Conservation (phyloP, 805 yeast genomes). For the Metschnikowia noctiluminum region DNA sequence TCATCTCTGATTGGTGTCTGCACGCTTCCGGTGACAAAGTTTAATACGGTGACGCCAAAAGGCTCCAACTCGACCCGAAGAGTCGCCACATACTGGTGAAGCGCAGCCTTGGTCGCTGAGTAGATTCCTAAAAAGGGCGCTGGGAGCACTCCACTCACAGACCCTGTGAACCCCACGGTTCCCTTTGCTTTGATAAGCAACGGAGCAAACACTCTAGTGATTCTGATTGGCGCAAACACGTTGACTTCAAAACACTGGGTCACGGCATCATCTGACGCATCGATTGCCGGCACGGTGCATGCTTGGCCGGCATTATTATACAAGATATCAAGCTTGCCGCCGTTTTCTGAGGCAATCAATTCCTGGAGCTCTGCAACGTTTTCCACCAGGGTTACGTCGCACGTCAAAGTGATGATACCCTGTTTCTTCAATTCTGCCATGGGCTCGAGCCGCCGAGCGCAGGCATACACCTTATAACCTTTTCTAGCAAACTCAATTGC, state of each 20-base stretch:
- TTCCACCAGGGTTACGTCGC: conserved; percentile 56
- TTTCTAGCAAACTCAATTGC: conserved; percentile 45
- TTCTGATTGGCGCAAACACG: conserved; percentile 64
- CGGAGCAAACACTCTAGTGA: conserved; percentile 54
- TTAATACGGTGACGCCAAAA: conserved; percentile 66
- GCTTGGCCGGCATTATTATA: conserved; percentile 77
- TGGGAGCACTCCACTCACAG: conserved; percentile 59
- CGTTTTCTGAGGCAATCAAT: conserved; percentile 40
- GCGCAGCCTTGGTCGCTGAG: conserved; percentile 69
- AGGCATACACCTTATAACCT: conserved; percentile 63
- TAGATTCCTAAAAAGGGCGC: conserved; percentile 70
- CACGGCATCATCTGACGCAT: conserved; percentile 53
- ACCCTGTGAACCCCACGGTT: conserved; percentile 70
- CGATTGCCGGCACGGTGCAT: conserved; percentile 67
- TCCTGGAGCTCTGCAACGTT: conserved; percentile 45
- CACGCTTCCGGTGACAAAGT: conserved; percentile 74
- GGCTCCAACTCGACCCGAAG: conserved; percentile 66
- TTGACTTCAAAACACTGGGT: conserved; percentile 58
- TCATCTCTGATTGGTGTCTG: conserved; percentile 64
- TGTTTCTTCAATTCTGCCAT: conserved; percentile 49
- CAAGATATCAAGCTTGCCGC: conserved; percentile 52
- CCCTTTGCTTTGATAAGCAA: conserved; percentile 63
- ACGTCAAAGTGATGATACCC: conserved; percentile 43
- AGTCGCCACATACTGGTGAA: conserved; percentile 63
- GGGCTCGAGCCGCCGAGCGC: conserved; percentile 63